Evolutionary conservation across 257 asterid genomes (phyloP), one percentile per base, ranked within the genome.

Genomic region (Dorcoceras hygrometricum): DNA sequence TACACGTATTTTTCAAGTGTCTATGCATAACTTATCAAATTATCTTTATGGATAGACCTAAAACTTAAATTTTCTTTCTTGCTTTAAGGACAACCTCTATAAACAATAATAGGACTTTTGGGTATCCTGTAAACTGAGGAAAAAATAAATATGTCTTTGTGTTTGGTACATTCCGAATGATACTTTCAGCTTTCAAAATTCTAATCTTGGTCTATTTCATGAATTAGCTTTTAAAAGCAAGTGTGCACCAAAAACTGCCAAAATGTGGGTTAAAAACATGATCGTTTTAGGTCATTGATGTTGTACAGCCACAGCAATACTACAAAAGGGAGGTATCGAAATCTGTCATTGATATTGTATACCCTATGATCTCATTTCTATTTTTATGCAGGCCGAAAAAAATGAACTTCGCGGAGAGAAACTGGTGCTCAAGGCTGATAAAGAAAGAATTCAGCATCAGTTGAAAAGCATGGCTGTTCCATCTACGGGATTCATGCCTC

Each of bases 321-420:
- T 16, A 4, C 20, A 16, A 0, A n/a, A n/a, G n/a, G n/a, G n/a
- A n/a, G n/a, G n/a, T n/a, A n/a, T n/a, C n/a, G n/a, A n/a, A 4
- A 5, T 16, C 8, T 46, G 5, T 46, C 53, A 46, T 46, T 16
- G 53, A 14, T 19, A 16, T 14, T 39, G 14, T 16, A 2, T 4
- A 20, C 20, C 48, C 32, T 25, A 3, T 29, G 59, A 59, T 57
- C 62, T 26, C 62, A 12, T 22, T n/a, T 12, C 56, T 51, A 32
- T 27, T 16, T 22, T 14, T 18, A 20, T 5, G 31, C 68, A 91
- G 98, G 87, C 81, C 1, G 98, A 91, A 71, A 89, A 89, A 80
- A 82, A 87, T 24, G 96, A 89, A 70, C 95, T 91, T 29, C 91
- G 95, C 26, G 95, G 85, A 73, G 94, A 91, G 94, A 89, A 87